phyloP scores from a whole-genome alignment of 306 rosid genomes.

The Prunus davidiana region DNA sequence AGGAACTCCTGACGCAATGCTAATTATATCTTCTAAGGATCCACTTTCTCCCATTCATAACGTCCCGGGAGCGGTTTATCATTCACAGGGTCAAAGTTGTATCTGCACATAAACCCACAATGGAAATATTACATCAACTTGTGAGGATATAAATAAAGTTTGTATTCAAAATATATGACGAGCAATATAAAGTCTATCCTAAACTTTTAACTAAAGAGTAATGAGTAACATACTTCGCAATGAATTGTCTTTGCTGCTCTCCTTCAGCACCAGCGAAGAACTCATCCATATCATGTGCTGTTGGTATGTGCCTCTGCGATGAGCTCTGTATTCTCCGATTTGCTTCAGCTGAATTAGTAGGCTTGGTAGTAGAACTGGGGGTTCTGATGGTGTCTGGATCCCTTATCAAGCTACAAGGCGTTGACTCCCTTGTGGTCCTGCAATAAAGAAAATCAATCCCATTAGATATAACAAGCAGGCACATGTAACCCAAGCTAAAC shows the following conservation, averaged over 20 bases:
- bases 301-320: slow-evolving; percentile 59
- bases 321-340: slow-evolving; percentile 44
- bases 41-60: slow-evolving; percentile 75
- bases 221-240: slow-evolving; percentile 58
- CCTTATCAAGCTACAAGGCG: slow-evolving; percentile 87
- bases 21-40: slow-evolving; percentile 35
- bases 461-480: slow-evolving; percentile 9
- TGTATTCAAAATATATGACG: not conserved
- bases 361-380: slow-evolving; percentile 85
- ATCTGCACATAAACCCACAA: slow-evolving; percentile 57
- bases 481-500: not conserved
- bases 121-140: not conserved
- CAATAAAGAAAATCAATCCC: slow-evolving; percentile 22
- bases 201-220: not conserved
- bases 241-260: slow-evolving; percentile 64
- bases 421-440: slow-evolving; percentile 91
- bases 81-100: slow-evolving; percentile 84
- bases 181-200: not conserved
- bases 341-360: slow-evolving; percentile 48
- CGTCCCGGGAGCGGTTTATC: slow-evolving; percentile 89
- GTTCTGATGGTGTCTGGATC: slow-evolving; percentile 57
- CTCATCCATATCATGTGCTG: slow-evolving; percentile 76
- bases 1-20: slow-evolving; percentile 43
- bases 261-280: slow-evolving; percentile 74
- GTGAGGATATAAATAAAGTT: not conserved